Conservation (phyloP, 2,329 filamentous ascomycete genomes). For the Aspergillus pseudonomiae region DNA sequence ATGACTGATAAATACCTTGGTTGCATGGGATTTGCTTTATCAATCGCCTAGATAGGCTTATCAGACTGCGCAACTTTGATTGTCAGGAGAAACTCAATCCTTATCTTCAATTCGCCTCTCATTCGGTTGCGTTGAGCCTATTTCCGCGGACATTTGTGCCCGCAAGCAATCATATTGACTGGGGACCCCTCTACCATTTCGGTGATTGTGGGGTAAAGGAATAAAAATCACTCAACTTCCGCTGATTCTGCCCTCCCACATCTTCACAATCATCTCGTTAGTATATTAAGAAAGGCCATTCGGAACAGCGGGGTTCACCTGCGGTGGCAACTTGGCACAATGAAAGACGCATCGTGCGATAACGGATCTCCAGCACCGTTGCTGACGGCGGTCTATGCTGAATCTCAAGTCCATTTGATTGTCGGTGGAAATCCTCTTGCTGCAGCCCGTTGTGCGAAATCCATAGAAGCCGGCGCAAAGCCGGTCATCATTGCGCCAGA, state of each 20-base stretch:
- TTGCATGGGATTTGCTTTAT: slow-evolving; percentile 12
- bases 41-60: slow-evolving; percentile 22
- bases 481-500: slow-evolving; percentile 78
- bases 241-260: no score
- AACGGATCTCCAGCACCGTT: slow-evolving; percentile 32
- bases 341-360: slow-evolving; percentile 35
- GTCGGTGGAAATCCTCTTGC: slow-evolving; percentile 85
- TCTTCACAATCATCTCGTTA: slow-evolving; percentile 4
- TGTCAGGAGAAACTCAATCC: slow-evolving; percentile 11
- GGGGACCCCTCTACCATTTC: background rate
- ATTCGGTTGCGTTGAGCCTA: slow-evolving; percentile 17
- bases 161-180: slow-evolving; percentile 11
- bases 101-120: slow-evolving; percentile 23
- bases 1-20: background rate
- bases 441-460: slow-evolving; percentile 78
- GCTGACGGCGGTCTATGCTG: slow-evolving; percentile 44
- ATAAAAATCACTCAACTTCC: background rate
- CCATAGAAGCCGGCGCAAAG: slow-evolving; percentile 76
- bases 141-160: slow-evolving; percentile 25
- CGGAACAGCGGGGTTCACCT: slow-evolving; percentile 12
- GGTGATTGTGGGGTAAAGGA: slow-evolving; percentile 1
- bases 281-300: background rate
- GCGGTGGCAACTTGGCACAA: slow-evolving; percentile 27
- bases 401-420: slow-evolving; percentile 71
- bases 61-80: slow-evolving; percentile 14